Percentiles rank a stretch among this genome's conserved stretches.
phyloP scores from a whole-genome alignment of 2,329 filamentous ascomycete genomes.

The Acephala macrosclerotiorum region DNA sequence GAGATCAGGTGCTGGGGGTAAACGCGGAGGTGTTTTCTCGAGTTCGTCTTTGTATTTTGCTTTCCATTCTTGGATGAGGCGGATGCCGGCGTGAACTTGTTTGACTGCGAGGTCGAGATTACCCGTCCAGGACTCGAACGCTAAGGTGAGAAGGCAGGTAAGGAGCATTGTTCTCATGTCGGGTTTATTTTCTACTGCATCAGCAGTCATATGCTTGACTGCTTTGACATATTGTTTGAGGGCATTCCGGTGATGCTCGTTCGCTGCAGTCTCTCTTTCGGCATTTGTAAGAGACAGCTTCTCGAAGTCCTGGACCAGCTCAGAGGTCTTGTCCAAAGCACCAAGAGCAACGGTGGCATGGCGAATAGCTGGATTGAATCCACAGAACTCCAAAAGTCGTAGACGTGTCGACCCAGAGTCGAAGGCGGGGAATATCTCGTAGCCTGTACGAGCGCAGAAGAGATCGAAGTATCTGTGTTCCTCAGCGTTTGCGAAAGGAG shows the following conservation, averaged over 20 bases:
- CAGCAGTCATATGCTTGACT: constrained; percentile 31
- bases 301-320: constrained; percentile 23
- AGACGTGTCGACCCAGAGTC: constrained; percentile 28
- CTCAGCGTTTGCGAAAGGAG: constrained; percentile 24
- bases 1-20: constrained; percentile 27
- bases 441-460: constrained; percentile 29
- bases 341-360: constrained; percentile 35
- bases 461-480: constrained; percentile 32
- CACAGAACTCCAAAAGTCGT: constrained; percentile 32
- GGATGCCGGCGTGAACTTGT: constrained; percentile 33
- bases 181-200: constrained; percentile 46
- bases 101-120: constrained; percentile 32
- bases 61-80: constrained; percentile 42
- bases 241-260: constrained; percentile 30
- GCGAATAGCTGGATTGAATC: constrained; percentile 29
- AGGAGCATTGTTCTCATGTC: constrained; percentile 50
- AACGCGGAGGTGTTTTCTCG: constrained; percentile 19
- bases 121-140: constrained; percentile 62
- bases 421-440: constrained; percentile 30
- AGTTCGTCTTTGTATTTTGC: constrained; percentile 20
- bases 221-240: constrained; percentile 32
- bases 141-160: constrained; percentile 54
- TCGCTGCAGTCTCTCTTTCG: constrained; percentile 22
- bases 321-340: constrained; percentile 32
- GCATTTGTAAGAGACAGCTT: constrained; percentile 22